A percentile compares a stretch with the other conserved stretches of the same genome.
These are phyloP conservation scores for Pseudogymnoascus sp. DNA, from an alignment of 2,329 filamentous ascomycete species.

Conservation along the genomic window DNA sequence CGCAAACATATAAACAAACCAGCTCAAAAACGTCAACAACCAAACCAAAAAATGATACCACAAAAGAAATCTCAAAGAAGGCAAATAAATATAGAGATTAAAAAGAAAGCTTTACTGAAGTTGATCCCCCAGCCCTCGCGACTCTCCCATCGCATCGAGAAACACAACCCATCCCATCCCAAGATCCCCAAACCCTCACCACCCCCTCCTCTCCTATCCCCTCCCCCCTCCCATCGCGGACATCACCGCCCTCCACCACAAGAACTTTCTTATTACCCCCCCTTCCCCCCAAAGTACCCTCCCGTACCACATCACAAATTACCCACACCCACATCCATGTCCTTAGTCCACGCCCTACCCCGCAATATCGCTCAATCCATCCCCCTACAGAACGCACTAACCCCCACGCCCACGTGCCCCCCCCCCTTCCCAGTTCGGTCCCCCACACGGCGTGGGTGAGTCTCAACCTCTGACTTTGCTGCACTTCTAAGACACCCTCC, in stretches of 20 bases:
- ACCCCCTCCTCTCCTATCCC: not conserved
- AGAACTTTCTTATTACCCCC: not conserved
- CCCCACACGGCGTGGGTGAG: not conserved
- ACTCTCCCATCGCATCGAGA: not conserved
- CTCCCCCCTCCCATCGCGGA: not conserved
- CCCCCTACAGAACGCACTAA: not conserved
- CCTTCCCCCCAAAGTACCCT: not conserved
- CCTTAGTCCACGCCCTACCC: not conserved
- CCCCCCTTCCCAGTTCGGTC: not conserved
- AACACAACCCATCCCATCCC: too few relatives aligned
- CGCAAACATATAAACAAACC: not conserved
- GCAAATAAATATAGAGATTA: not conserved
- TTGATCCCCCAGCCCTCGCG: too few relatives aligned
- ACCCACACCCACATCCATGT: not conserved
- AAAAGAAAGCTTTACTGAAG: not conserved
- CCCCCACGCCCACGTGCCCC: not conserved
- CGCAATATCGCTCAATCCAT: not conserved
- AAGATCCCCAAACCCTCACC: not conserved
- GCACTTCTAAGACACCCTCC: too few relatives aligned
- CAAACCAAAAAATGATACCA: not conserved
- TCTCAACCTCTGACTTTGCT: too few relatives aligned
- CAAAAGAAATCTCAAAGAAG: not conserved
- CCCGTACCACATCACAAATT: not conserved
- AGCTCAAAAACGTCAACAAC: not conserved
- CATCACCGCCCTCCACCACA: not conserved